phyloP scores from a whole-genome alignment of 352 stramenopile genomes.

The Blastocystis sp. region DNA sequence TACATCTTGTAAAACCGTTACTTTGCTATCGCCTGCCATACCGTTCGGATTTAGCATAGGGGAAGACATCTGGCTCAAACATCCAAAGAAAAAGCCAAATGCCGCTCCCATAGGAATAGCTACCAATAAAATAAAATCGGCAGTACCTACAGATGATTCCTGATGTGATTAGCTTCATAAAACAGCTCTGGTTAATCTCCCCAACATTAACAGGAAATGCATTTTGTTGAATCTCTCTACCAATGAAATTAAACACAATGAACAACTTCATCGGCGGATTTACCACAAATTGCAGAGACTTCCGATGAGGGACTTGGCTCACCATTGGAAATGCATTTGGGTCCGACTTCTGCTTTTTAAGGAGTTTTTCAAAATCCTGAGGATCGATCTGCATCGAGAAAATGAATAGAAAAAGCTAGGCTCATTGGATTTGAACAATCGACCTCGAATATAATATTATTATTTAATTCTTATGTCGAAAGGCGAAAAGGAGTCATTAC shows the following conservation, averaged over 20 bases:
- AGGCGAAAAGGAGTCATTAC: background rate
- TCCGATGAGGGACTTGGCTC: background rate
- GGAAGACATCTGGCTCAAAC: background rate
- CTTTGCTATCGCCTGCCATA: background rate
- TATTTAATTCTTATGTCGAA: background rate
- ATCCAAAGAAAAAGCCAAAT: constrained; percentile 37
- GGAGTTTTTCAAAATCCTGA: background rate
- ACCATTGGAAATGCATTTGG: background rate
- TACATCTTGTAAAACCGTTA: background rate
- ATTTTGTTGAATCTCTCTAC: background rate
- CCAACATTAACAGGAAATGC: background rate
- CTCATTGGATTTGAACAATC: background rate
- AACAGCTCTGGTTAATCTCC: constrained; percentile 24
- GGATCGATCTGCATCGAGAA: constrained; percentile 23
- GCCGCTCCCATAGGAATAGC: background rate
- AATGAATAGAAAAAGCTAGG: background rate
- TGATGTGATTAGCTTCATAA: constrained; percentile 1
- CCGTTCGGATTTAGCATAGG: background rate
- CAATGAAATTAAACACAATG: background rate
- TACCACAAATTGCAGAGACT: background rate
- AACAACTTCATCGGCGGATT: background rate
- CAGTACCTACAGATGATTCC: background rate
- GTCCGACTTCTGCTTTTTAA: constrained; percentile 15
- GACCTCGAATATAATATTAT: background rate
- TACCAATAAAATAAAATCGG: background rate